Conservation (phyloP, 768 basidiomycete species). For the Daedaleopsis nitida region DNA sequence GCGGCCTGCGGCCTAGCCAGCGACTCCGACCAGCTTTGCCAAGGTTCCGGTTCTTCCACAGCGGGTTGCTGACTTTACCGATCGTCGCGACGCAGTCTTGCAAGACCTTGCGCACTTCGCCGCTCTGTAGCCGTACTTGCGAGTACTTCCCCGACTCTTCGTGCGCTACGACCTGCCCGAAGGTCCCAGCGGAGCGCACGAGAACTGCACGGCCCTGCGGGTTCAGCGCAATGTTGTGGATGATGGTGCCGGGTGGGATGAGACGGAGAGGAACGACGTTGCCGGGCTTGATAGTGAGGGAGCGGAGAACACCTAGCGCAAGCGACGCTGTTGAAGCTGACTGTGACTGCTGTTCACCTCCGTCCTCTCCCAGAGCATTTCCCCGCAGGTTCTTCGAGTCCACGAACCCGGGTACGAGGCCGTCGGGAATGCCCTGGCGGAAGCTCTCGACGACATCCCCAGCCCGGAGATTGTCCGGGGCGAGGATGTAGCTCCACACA, state of each 20-base stretch:
- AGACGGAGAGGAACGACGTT: conserved; percentile 91
- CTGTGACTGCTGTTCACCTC: conserved; percentile 24
- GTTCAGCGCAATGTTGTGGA: conserved; percentile 82
- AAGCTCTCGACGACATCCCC: conserved; percentile 90
- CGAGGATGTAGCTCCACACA: conserved; percentile 90
- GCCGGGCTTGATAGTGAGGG: conserved; percentile 82
- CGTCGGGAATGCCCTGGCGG: conserved; percentile 77
- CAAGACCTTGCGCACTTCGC: conserved; percentile 87
- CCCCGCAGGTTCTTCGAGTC: conserved; percentile 30
- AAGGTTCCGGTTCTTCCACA: conserved; percentile 81
- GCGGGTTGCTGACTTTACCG: conserved; percentile 87
- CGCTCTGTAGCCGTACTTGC: conserved; percentile 86
- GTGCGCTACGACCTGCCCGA: conserved; percentile 79
- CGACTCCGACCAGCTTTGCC: conserved; percentile 92
- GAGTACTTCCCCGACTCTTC: conserved; percentile 71
- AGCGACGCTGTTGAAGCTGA: conserved; percentile 57
- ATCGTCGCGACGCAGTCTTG: conserved; percentile 85
- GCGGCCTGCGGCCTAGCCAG: conserved; percentile 84
- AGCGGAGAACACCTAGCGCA: conserved; percentile 82
- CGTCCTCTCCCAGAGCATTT: conserved; percentile 23
- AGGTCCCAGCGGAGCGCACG: conserved; percentile 88
- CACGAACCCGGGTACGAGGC: conserved; percentile 55
- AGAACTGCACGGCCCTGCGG: conserved; percentile 79
- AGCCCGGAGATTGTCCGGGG: conserved; percentile 85
- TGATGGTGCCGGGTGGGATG: conserved; percentile 88